phyloP scores from a whole-genome alignment of 352 stramenopile genomes.

The Phytophthora pinifolia region DNA sequence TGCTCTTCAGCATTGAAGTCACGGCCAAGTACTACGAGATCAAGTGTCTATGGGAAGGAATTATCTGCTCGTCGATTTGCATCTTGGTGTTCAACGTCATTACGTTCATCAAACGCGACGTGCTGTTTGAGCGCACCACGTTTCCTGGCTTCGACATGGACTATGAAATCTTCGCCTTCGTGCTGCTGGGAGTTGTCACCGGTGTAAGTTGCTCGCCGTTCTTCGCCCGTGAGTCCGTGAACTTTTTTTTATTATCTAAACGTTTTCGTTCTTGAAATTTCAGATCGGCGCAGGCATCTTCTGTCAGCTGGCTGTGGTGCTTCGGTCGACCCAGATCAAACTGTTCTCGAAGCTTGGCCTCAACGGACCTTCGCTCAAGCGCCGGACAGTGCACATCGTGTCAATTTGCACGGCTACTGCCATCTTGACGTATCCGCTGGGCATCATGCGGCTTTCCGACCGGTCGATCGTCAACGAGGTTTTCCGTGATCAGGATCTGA shows the following conservation, averaged over 20 bases:
- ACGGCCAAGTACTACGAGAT: constrained; percentile 87
- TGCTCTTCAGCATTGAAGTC: constrained; percentile 87
- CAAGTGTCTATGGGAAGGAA: constrained; percentile 84
- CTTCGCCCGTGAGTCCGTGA: neutral
- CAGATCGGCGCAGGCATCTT: constrained; percentile 73
- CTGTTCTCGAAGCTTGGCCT: constrained; percentile 60
- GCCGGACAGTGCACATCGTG: constrained; percentile 62
- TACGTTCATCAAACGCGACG: constrained; percentile 74
- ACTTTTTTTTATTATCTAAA: neutral
- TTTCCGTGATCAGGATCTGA: constrained; percentile 69
- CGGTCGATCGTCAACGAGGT: constrained; percentile 80
- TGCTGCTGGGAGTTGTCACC: constrained; percentile 69
- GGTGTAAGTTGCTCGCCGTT: constrained; percentile 43
- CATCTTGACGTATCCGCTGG: constrained; percentile 68
- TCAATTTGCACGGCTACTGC: constrained; percentile 59
- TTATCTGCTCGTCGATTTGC: constrained; percentile 81
- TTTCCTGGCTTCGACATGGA: constrained; percentile 85
- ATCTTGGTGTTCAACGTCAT: constrained; percentile 84
- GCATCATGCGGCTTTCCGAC: constrained; percentile 78
- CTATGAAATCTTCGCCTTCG: constrained; percentile 78
- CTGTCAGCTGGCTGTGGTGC: constrained; percentile 52
- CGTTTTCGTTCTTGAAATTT: neutral
- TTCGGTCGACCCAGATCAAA: constrained; percentile 57
- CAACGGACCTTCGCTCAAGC: constrained; percentile 53
- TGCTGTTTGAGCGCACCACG: constrained; percentile 79